A percentile compares a stretch with the other conserved stretches of the same genome.
Evolutionary conservation across 345 rosid species (phyloP).

Genomic region (Durio zibethinus): DNA sequence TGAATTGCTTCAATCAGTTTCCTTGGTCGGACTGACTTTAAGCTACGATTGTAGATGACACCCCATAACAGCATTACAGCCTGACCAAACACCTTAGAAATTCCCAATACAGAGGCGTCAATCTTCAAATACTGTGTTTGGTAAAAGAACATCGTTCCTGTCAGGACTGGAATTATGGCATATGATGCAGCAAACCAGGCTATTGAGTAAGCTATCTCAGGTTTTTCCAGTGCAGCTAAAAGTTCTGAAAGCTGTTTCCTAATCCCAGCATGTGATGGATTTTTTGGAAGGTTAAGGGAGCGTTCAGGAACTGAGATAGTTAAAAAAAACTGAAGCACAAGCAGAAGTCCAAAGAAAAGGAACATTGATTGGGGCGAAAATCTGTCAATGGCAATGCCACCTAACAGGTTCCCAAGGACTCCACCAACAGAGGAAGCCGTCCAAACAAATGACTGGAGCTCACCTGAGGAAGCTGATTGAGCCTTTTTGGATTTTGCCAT

Average conservation of each 20-base stretch:
- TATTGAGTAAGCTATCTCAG: slow-evolving; percentile 60
- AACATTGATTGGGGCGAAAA: slow-evolving; percentile 52
- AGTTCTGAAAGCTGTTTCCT: slow-evolving; percentile 61
- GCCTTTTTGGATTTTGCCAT: slow-evolving; percentile 44
- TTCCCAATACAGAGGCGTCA: slow-evolving; percentile 57
- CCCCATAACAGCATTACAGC: slow-evolving; percentile 82
- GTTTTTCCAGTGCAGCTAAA: slow-evolving; percentile 47
- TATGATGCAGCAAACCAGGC: slow-evolving; percentile 77
- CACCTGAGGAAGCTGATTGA: slow-evolving; percentile 43
- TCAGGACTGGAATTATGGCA: slow-evolving; percentile 64
- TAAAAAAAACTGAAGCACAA: slow-evolving; percentile 54
- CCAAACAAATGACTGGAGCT: slow-evolving; percentile 85
- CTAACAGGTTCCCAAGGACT: slow-evolving; percentile 75
- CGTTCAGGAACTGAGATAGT: slow-evolving; percentile 55
- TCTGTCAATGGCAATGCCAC: slow-evolving; percentile 56
- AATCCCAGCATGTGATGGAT: slow-evolving; percentile 47
- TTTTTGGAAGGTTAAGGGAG: slow-evolving; percentile 59
- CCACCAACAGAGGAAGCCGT: slow-evolving; percentile 83
- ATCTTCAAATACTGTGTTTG: slow-evolving; percentile 65
- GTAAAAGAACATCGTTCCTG: slow-evolving; percentile 96
- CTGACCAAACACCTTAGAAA: slow-evolving; percentile 86
- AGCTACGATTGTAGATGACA: slow-evolving; percentile 44
- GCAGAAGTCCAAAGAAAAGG: slow-evolving; percentile 47
- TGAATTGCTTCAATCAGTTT: slow-evolving; percentile 64
- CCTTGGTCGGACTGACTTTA: slow-evolving; percentile 61